Percentiles rank a stretch among this genome's conserved stretches.
These are phyloP conservation scores for Scheffersomyces spartinae DNA, from an alignment of 805 yeast genomes.

Conservation along the genomic window DNA sequence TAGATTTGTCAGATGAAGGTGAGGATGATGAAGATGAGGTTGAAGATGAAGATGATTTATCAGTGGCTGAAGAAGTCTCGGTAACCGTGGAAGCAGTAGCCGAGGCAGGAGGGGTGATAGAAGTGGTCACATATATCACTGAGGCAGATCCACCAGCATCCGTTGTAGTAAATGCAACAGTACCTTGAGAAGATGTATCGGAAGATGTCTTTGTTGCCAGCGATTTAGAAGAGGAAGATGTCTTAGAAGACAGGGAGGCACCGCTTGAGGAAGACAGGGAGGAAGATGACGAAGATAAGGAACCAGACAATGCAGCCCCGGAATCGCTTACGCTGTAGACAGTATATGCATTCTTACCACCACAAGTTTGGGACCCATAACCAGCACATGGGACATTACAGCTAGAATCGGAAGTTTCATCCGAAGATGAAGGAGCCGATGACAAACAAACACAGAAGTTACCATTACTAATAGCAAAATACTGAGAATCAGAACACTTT, in stretches of 20 bases:
- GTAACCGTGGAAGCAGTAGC: conserved; percentile 18
- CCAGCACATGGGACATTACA: conserved; percentile 13
- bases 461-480: conserved; percentile 23
- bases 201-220: not conserved
- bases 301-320: too few species aligned
- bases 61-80: conserved; percentile 13
- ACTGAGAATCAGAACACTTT: conserved; percentile 18
- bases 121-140: conserved; percentile 1
- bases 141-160: not conserved
- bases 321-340: too few species aligned
- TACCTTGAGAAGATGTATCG: not conserved
- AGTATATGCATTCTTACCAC: conserved; percentile 19
- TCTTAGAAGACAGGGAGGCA: conserved; percentile 10
- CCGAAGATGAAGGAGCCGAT: conserved; percentile 12
- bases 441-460: conserved; percentile 23
- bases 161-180: not conserved
- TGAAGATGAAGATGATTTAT: conserved; percentile 7
- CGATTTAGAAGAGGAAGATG: conserved; percentile 1
- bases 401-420: conserved; percentile 4
- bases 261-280: conserved; percentile 9
- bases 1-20: conserved; percentile 24
- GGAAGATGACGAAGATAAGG: not conserved
- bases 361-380: conserved; percentile 20
- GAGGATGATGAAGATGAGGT: conserved; percentile 16
- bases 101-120: conserved; percentile 4